Conservation (phyloP, 805 yeast species). For the Jamesozyma rosinii region DNA sequence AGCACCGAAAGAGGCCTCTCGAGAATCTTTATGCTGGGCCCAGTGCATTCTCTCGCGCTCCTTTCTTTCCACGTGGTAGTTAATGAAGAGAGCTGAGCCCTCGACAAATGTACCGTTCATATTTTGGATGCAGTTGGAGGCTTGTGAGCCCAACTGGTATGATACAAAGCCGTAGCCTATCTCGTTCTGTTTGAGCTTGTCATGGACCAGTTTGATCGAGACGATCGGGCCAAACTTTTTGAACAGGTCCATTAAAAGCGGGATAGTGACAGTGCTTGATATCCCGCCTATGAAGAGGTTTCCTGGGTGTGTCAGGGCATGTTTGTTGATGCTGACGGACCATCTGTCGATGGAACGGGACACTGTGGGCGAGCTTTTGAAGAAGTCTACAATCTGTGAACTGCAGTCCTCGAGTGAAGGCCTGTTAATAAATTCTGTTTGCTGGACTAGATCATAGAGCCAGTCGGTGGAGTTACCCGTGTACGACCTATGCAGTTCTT, state of each 20-base stretch:
- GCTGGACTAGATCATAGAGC: constrained; percentile 22
- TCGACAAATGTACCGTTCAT: constrained; percentile 37
- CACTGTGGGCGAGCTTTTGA: background rate
- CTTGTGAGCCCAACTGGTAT: constrained; percentile 46
- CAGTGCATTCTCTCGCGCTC: constrained; percentile 41
- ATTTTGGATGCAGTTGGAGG: constrained; percentile 50
- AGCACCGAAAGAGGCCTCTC: constrained; percentile 16
- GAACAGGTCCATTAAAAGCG: constrained; percentile 33
- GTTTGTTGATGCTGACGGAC: constrained; percentile 24
- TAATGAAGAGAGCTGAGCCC: constrained; percentile 37
- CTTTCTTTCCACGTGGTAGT: constrained; percentile 55
- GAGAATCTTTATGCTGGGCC: constrained; percentile 33
- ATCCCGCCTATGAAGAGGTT: constrained; percentile 47
- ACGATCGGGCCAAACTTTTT: constrained; percentile 35
- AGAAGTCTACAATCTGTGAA: background rate
- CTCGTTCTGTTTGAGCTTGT: constrained; percentile 33
- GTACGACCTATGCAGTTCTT: constrained; percentile 14
- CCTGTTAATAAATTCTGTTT: constrained; percentile 19
- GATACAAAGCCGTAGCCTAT: constrained; percentile 60
- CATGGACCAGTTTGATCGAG: constrained; percentile 40
- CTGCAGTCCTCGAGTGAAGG: constrained; percentile 6
- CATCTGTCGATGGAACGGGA: constrained; percentile 10
- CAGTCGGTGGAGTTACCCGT: constrained; percentile 7
- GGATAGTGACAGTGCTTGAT: constrained; percentile 32
- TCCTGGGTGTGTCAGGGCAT: constrained; percentile 44